Base-by-base conservation (phyloP, 495 filamentous ascomycete genomes). In the Xanthoparmelia taractica region DNA sequence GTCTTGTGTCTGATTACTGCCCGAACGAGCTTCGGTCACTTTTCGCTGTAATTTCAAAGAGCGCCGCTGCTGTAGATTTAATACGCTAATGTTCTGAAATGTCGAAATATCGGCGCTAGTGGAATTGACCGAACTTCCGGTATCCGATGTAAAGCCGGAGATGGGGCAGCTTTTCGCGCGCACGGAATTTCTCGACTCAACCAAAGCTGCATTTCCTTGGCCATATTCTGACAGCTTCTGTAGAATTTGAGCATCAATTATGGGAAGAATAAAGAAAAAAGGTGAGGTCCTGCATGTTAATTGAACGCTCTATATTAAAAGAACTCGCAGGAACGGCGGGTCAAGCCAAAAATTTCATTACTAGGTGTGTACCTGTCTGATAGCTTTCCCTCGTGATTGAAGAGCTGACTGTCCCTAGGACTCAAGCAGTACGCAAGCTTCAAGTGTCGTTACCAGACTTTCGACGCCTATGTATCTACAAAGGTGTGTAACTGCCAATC, bases 361-460 rank as follows among this genome's bases (percentile, higher is more conserved):
- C 48, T 97, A 43, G 20, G 60, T 62, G 36, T 56, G 36, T 17
- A 31, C 58, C 45, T 59, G 58, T 25, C 31, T n/a, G n/a, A 52
- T 18, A 18, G 18, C 20, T 48, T 25, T n/a, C 2, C n/a, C 31
- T 12, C 15, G 12, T 7, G 33, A 36, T 27, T 8, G n/a, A 33
- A 3, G 13, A 31, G 23, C 59, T 52, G 8, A 23, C 34, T 20
- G 6, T 40, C 6, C 13, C 93, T 55, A 84, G 94, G 75, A 96
- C 92, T 4, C 91, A 96, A 75, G 94, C 95, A 20, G 91, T 97
- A 66, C 89, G 92, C 68, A 97, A 97, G 80, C 87, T 98, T 65
- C 94, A 98, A 77, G 89, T 97, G 73, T 95, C 91, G 67, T 83
- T 98, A 59, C 91, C 91, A 45, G 95, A 98, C 77, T 98, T 98